Evolutionary conservation across 805 yeast species (phyloP).

Genomic region (Ogataea thermomethanolica): DNA sequence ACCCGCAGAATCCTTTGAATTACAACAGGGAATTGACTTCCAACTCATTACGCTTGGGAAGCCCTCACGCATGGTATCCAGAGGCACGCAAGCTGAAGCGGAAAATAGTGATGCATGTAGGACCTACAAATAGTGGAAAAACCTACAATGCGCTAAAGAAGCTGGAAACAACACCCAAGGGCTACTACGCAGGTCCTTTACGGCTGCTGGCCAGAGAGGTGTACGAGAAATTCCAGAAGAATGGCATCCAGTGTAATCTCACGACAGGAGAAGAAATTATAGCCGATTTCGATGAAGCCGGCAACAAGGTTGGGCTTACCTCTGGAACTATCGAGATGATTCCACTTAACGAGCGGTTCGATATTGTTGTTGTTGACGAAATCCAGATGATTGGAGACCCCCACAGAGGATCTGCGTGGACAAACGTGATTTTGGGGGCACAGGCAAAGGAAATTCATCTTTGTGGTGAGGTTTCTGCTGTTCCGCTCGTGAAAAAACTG

Average conservation of each 20-base stretch:
- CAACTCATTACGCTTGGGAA: slow-evolving; percentile 42
- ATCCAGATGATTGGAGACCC: slow-evolving; percentile 90
- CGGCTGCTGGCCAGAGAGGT: slow-evolving; percentile 89
- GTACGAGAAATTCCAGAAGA: slow-evolving; percentile 70
- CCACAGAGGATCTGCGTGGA: slow-evolving; percentile 90
- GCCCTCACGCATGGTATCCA: slow-evolving; percentile 81
- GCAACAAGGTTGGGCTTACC: slow-evolving; percentile 69
- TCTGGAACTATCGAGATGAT: slow-evolving; percentile 95
- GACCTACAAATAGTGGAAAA: slow-evolving; percentile 97
- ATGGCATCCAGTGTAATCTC: slow-evolving; percentile 72
- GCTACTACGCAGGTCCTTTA: slow-evolving; percentile 93
- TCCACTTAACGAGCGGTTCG: slow-evolving; percentile 62
- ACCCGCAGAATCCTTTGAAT: slow-evolving; percentile 31
- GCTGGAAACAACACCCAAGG: slow-evolving; percentile 61
- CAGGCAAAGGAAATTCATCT: slow-evolving; percentile 82
- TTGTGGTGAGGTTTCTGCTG: slow-evolving; percentile 89
- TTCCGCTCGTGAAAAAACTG: slow-evolving; percentile 59
- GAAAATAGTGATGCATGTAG: slow-evolving; percentile 86
- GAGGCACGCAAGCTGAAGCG: slow-evolving; percentile 77
- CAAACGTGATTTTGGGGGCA: slow-evolving; percentile 83
- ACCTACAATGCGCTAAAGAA: slow-evolving; percentile 78
- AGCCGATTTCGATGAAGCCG: slow-evolving; percentile 62
- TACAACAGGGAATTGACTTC: slow-evolving; percentile 33
- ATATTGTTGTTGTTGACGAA: slow-evolving; percentile 90
- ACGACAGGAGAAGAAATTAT: slow-evolving; percentile 95